A percentile compares a stretch with the other conserved stretches of the same genome.
Evolutionary conservation across 257 asterid genomes (phyloP).

Genomic region (Solanum rostratum): DNA sequence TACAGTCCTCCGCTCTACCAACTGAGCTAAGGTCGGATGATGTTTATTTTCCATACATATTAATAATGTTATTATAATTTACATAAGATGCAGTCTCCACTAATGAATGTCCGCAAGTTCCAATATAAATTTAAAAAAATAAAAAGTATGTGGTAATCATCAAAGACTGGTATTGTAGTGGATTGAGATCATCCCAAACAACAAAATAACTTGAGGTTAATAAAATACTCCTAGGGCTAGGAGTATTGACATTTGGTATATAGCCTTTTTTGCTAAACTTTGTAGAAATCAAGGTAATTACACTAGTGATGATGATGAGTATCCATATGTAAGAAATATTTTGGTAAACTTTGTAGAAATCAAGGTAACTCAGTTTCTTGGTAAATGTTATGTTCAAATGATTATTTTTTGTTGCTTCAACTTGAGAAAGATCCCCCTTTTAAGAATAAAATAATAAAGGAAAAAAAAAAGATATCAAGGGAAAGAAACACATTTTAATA

Average conservation of each 20-base stretch:
- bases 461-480: not conserved
- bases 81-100: not conserved
- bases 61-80: not conserved
- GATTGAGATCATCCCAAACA: not conserved
- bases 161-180: not conserved
- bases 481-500: not conserved
- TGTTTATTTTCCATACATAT: fast-evolving
- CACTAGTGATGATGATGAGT: not conserved
- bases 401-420: conserved; percentile 2
- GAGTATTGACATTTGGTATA: not conserved
- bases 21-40: not conserved
- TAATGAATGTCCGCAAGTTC: not conserved
- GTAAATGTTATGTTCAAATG: conserved; percentile 1
- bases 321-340: not conserved
- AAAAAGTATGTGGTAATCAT: not conserved
- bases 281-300: not conserved
- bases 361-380: conserved; percentile 5
- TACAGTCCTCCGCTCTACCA: conserved; percentile 3
- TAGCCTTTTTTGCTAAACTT: not conserved
- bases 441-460: not conserved
- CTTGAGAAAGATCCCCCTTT: not conserved
- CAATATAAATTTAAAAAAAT: not conserved
- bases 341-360: conserved; percentile 1
- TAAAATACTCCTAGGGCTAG: not conserved
- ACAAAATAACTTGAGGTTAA: not conserved